A percentile compares a stretch with the other conserved stretches of the same genome.
Evolutionary conservation across 768 basidiomycete genomes (phyloP).

Genomic region (Mycena rosella): DNA sequence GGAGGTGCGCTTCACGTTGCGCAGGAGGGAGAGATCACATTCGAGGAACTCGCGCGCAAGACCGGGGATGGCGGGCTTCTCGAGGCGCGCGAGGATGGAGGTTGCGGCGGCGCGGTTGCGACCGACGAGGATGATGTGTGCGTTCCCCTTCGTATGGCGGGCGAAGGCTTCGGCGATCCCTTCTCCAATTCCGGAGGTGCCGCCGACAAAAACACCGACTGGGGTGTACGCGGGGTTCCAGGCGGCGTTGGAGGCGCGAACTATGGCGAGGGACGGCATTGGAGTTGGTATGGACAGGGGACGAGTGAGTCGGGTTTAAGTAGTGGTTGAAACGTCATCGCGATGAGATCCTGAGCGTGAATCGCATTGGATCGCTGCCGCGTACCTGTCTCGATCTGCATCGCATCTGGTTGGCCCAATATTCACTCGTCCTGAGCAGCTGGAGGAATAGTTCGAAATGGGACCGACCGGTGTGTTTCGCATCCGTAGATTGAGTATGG

Average conservation of each 20-base stretch:
- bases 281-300: too few species aligned
- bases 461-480: too few species aligned
- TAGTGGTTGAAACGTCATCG: too few species aligned
- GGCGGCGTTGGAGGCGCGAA: conserved; percentile 16
- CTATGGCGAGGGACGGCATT: conserved; percentile 4
- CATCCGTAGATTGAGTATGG: too few species aligned
- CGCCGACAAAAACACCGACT: conserved; percentile 23
- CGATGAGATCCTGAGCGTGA: too few species aligned
- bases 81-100: conserved; percentile 5
- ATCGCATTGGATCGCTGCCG: too few species aligned
- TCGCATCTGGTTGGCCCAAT: too few species aligned
- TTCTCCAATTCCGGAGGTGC: conserved; percentile 41
- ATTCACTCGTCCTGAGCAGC: too few species aligned
- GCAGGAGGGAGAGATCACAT: conserved; percentile 20
- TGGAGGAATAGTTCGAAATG: too few species aligned
- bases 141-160: conserved; percentile 5
- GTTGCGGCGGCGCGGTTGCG: conserved; percentile 16
- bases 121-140: conserved; percentile 32
- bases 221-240: conserved; percentile 20
- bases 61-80: conserved; percentile 6
- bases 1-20: conserved; percentile 17
- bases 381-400: too few species aligned
- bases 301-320: too few species aligned
- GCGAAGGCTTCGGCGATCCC: conserved; percentile 36
- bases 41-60: conserved; percentile 13